These are phyloP conservation scores for Crithidia brevicula DNA, from an alignment of 208 protist genomes.

Conservation along the genomic window DNA sequence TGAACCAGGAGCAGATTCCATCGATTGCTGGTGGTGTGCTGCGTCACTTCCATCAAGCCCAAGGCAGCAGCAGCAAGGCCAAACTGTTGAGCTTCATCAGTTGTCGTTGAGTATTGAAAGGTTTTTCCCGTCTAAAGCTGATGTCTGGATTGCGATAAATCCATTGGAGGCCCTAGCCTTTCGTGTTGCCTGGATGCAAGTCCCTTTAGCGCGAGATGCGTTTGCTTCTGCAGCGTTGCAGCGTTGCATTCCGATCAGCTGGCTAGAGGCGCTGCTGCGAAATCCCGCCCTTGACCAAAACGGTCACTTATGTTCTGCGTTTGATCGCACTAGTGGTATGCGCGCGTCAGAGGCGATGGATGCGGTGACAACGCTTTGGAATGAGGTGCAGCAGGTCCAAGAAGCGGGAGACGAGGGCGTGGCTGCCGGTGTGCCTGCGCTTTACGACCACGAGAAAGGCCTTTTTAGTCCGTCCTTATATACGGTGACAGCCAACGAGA, in stretches of 20 bases:
- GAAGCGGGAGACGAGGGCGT: constrained; percentile 31
- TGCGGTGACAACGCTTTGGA: constrained; percentile 35
- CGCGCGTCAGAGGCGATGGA: constrained; percentile 36
- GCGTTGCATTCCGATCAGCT: constrained; percentile 34
- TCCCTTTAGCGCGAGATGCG: constrained; percentile 53
- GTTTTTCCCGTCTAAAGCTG: constrained; percentile 31
- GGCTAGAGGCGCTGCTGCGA: constrained; percentile 50
- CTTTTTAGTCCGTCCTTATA: background rate
- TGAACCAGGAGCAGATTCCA: background rate
- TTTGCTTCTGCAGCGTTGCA: constrained; percentile 56
- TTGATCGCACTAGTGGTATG: constrained; percentile 48
- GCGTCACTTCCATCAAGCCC: constrained; percentile 21
- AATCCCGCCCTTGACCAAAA: constrained; percentile 39
- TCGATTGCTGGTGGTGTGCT: constrained; percentile 28
- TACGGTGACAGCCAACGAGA: background rate
- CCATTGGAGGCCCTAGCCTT: constrained; percentile 79
- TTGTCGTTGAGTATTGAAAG: background rate
- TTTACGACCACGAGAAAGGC: constrained; percentile 28
- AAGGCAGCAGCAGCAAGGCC: background rate
- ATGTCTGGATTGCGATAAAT: constrained; percentile 51
- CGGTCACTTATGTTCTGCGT: constrained; percentile 37
- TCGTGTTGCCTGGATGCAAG: constrained; percentile 71
- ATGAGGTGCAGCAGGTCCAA: background rate
- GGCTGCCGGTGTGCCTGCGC: constrained; percentile 1
- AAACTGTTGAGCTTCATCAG: background rate